Percentiles rank a stretch among this genome's conserved stretches.
Conservation (phyloP, 108 stramenopile species). For the Cyclotella choctawhatcheeana region DNA sequence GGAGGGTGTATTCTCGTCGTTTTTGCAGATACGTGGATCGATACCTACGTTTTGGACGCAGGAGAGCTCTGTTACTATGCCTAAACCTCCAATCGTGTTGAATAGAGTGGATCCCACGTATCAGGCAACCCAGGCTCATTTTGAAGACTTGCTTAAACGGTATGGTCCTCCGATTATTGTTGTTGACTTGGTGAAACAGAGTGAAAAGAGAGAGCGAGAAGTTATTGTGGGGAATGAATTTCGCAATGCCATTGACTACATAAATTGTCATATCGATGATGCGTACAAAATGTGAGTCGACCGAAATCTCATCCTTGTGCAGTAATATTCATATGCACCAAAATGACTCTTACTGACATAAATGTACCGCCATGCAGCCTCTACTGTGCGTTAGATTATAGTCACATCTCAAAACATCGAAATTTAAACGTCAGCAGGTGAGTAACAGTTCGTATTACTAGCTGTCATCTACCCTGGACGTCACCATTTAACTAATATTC, state of each 20-base stretch:
- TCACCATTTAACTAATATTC: too few species aligned
- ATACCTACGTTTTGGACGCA: constrained; percentile 99
- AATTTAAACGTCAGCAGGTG: constrained; percentile 86
- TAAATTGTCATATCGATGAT: constrained; percentile 92
- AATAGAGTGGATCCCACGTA: constrained; percentile 95
- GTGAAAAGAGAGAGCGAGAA: constrained; percentile 93
- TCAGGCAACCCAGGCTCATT: constrained; percentile 92
- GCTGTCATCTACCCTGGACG: too few species aligned
- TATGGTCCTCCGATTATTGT: constrained; percentile 94
- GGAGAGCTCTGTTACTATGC: constrained; percentile 92
- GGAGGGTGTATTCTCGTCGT: constrained; percentile 88
- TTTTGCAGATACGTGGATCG: constrained; percentile 94
- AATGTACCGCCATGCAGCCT: too few species aligned
- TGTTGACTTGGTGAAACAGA: constrained; percentile 96
- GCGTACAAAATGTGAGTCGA: constrained; percentile 81
- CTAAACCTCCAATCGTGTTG: constrained; percentile 96
- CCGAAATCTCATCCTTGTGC: constrained; percentile 50
- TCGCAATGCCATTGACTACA: constrained; percentile 91
- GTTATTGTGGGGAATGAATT: constrained; percentile 95
- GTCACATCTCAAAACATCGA: constrained; percentile 88
- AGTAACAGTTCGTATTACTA: too few species aligned
- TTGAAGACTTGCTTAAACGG: constrained; percentile 92
- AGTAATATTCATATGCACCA: background rate
- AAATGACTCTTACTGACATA: constrained; percentile 3
- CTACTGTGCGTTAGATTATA: constrained; percentile 90